Conservation (phyloP, 1,284 basidiomycete genomes). For the Leccinum subatratum region DNA sequence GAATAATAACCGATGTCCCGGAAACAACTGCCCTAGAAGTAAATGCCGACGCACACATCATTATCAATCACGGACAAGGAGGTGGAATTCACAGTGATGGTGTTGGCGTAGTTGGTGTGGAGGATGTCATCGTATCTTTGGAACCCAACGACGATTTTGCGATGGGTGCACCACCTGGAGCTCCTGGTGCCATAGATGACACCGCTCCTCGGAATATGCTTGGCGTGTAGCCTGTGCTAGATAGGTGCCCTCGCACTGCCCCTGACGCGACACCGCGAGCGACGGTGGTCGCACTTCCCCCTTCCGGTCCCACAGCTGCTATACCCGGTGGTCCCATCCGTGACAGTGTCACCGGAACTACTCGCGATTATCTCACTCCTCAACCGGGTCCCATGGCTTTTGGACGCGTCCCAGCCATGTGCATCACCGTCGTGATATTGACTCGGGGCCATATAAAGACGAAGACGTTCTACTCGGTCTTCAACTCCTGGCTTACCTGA, state of each 20-base stretch:
- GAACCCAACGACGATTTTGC: constrained; percentile 76
- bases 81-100: constrained; percentile 39
- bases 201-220: constrained; percentile 26
- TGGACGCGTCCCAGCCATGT: constrained; percentile 24
- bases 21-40: constrained; percentile 42
- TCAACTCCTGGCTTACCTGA: constrained; percentile 92
- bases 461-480: constrained; percentile 90
- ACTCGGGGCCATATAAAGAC: constrained; percentile 76
- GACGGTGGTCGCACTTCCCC: constrained; percentile 33
- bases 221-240: constrained; percentile 27
- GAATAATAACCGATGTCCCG: constrained; percentile 57
- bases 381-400: constrained; percentile 24
- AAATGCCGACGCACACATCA: constrained; percentile 59
- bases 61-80: constrained; percentile 55
- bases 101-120: constrained; percentile 52
- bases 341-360: constrained; percentile 11
- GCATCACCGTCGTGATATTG: constrained; percentile 31
- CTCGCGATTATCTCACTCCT: constrained; percentile 18
- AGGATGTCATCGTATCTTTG: constrained; percentile 66
- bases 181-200: constrained; percentile 66
- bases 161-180: constrained; percentile 80
- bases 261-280: constrained; percentile 43
- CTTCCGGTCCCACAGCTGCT: constrained; percentile 15
- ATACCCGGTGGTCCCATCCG: constrained; percentile 17
- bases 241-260: constrained; percentile 29